These are phyloP conservation scores for Rhizopogon vinicolor DNA, from an alignment of 768 basidiomycete genomes.

Conservation along the genomic window DNA sequence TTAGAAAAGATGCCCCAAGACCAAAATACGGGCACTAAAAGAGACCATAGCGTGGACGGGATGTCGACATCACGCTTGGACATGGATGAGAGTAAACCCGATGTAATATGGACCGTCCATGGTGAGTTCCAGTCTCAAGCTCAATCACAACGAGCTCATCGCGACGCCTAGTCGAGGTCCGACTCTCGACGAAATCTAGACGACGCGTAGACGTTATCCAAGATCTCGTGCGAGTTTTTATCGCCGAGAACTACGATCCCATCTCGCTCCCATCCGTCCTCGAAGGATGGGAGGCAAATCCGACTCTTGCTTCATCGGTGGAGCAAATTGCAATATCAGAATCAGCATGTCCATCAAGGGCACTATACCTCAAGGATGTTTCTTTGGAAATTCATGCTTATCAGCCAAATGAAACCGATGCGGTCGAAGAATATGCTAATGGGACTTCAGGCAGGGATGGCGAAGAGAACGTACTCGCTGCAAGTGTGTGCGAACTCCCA, in stretches of 20 bases:
- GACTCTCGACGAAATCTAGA: conserved; percentile 62
- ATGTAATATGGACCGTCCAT: conserved; percentile 59
- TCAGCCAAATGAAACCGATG: conserved; percentile 65
- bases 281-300: conserved; percentile 75
- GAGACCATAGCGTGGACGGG: neutral
- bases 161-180: conserved; percentile 67
- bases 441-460: conserved; percentile 45
- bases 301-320: conserved; percentile 67
- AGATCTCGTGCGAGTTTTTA: conserved; percentile 52
- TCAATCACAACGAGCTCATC: neutral
- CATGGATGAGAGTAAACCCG: neutral
- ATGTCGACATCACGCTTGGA: neutral
- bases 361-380: conserved; percentile 53
- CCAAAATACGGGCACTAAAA: neutral
- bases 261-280: conserved; percentile 68
- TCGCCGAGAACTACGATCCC: conserved; percentile 53
- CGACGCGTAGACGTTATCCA: conserved; percentile 75
- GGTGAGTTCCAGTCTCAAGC: conserved; percentile 31
- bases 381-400: conserved; percentile 84
- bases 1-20: neutral
- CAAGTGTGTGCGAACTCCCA: conserved; percentile 86
- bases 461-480: conserved; percentile 80
- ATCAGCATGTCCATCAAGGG: conserved; percentile 53
- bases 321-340: conserved; percentile 75
- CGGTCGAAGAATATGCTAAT: conserved; percentile 71